These are phyloP conservation scores for Lathyrus tuberosus DNA, from an alignment of 306 rosid genomes.

Conservation along the genomic window DNA sequence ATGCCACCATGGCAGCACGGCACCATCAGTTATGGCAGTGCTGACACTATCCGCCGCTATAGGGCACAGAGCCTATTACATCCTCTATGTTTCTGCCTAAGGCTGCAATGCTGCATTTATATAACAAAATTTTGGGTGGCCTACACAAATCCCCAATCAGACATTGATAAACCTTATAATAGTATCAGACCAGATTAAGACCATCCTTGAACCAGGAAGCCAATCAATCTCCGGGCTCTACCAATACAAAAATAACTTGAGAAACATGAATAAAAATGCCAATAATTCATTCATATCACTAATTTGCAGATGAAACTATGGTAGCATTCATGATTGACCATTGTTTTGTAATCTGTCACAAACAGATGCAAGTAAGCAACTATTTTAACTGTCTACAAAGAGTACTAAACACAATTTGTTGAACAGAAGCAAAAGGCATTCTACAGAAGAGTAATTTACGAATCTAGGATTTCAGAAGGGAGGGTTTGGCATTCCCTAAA, in stretches of 20 bases:
- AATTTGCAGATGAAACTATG: too few species aligned
- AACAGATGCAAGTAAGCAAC: too few species aligned
- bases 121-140: not conserved
- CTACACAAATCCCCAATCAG: not conserved
- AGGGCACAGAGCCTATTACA: not conserved
- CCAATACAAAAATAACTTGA: not conserved
- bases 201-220: conserved; percentile 19
- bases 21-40: not conserved
- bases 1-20: not conserved
- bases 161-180: too few species aligned
- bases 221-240: not conserved
- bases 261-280: not conserved
- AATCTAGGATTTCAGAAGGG: too few species aligned
- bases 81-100: too few species aligned
- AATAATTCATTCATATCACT: conserved; percentile 2
- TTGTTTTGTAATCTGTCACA: too few species aligned
- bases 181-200: not conserved
- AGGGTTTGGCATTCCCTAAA: too few species aligned
- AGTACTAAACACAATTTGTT: too few species aligned
- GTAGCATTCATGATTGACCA: too few species aligned
- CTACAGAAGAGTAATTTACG: too few species aligned
- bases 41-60: not conserved
- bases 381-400: too few species aligned
- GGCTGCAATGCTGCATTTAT: not conserved
- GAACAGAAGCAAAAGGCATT: too few species aligned